Percentiles rank a stretch among this genome's conserved stretches.
Conservation (phyloP, 2,329 filamentous ascomycete genomes). For the Fusarium sp. region DNA sequence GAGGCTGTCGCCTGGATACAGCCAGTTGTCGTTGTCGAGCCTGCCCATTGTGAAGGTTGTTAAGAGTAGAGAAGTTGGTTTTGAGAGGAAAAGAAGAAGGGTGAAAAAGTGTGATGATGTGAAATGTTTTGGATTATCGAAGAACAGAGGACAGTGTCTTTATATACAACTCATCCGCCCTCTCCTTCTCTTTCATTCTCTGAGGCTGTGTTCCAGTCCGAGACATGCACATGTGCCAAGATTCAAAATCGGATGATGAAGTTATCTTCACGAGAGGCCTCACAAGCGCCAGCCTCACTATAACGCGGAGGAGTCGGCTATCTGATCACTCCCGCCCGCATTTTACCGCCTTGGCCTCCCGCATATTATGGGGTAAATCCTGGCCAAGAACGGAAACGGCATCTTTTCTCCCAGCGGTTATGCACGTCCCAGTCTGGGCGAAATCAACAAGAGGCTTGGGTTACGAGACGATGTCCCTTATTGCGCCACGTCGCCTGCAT, state of each 20-base stretch:
- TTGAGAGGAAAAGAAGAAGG: accelerated
- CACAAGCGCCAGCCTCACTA: not conserved
- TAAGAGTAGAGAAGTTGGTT: not conserved
- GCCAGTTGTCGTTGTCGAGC: constrained; percentile 46
- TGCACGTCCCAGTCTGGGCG: constrained; percentile 8
- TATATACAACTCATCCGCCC: not conserved
- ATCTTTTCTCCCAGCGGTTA: not conserved
- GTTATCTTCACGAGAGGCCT: not conserved
- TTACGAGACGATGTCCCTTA: not conserved
- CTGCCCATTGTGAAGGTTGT: not conserved
- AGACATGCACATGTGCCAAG: constrained; percentile 19
- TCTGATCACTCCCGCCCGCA: not conserved
- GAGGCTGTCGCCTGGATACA: constrained; percentile 42
- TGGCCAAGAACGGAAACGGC: constrained; percentile 10
- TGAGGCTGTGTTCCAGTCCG: not conserved
- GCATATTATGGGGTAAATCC: not conserved
- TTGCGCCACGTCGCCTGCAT: constrained; percentile 12
- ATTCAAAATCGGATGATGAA: not conserved
- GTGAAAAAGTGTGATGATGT: not conserved
- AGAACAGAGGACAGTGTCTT: not conserved
- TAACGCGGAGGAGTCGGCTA: not conserved
- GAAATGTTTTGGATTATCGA: not conserved
- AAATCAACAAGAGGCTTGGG: not conserved
- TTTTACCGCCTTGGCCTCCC: not conserved
- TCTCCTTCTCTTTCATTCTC: not conserved